Percentiles rank a stretch among this genome's conserved stretches.
Evolutionary conservation across 768 basidiomycete genomes (phyloP).

Genomic region (Symmetrospora coprosmae): DNA sequence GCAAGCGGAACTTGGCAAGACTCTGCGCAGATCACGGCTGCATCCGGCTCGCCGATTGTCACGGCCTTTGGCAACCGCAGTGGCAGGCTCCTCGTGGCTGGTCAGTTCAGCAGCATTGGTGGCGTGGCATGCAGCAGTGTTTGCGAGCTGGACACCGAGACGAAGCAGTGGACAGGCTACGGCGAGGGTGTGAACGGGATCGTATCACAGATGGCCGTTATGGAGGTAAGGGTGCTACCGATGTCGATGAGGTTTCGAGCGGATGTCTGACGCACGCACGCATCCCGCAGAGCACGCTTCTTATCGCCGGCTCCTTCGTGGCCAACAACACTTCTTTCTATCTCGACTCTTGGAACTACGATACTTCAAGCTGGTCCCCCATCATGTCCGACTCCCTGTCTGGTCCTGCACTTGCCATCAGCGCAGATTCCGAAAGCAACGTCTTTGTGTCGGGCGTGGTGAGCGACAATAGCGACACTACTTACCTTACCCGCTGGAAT

Average conservation of each 20-base stretch:
- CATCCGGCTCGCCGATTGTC: slow-evolving; percentile 20
- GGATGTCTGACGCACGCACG: background rate
- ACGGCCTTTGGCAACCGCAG: slow-evolving; percentile 51
- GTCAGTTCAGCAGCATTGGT: slow-evolving; percentile 71
- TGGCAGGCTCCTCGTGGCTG: slow-evolving; percentile 60
- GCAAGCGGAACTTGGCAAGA: slow-evolving; percentile 51
- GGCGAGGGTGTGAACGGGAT: slow-evolving; percentile 71
- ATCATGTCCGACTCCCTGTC: slow-evolving; percentile 52
- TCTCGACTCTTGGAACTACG: slow-evolving; percentile 57
- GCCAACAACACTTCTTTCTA: slow-evolving; percentile 54
- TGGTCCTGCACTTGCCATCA: slow-evolving; percentile 78
- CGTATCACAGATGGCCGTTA: slow-evolving; percentile 60
- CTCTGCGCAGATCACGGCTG: too few species aligned
- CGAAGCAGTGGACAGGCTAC: slow-evolving; percentile 65
- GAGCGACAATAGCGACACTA: slow-evolving; percentile 46
- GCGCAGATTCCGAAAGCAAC: slow-evolving; percentile 64
- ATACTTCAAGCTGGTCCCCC: slow-evolving; percentile 59
- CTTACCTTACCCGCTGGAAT: slow-evolving; percentile 76
- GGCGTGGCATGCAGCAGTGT: slow-evolving; percentile 59
- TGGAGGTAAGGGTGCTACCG: slow-evolving; percentile 52
- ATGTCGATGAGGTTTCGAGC: background rate
- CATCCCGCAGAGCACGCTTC: slow-evolving; percentile 39
- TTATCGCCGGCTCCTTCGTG: slow-evolving; percentile 67
- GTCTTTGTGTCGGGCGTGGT: slow-evolving; percentile 78
- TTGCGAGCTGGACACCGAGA: slow-evolving; percentile 55